These are phyloP conservation scores for Astrephomene gubernaculifera DNA, from an alignment of 139 green algal species.

Conservation along the genomic window DNA sequence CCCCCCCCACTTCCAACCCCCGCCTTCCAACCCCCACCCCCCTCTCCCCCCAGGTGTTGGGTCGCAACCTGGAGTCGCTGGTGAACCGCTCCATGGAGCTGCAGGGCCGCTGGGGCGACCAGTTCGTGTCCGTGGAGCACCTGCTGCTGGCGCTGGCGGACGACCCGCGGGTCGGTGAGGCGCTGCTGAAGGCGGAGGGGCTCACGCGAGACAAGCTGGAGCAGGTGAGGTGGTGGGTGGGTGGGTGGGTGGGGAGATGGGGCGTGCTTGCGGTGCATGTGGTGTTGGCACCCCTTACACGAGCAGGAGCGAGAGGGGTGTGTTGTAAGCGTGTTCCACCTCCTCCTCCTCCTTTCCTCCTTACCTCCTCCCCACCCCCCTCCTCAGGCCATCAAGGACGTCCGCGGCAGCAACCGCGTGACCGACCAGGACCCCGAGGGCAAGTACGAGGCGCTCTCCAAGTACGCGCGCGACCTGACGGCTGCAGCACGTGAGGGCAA, in stretches of 20 bases:
- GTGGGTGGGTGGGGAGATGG: neutral
- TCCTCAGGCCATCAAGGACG: conserved; percentile 64
- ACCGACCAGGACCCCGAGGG: conserved; percentile 93
- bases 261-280: too few relatives aligned
- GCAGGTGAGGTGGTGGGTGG: conserved; percentile 45
- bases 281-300: neutral
- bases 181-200: conserved; percentile 73
- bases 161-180: conserved; percentile 83
- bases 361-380: neutral
- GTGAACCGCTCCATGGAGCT: conserved; percentile 85
- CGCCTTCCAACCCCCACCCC: neutral
- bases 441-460: conserved; percentile 97
- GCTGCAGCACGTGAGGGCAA: conserved; percentile 78
- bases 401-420: conserved; percentile 86
- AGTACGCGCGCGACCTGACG: conserved; percentile 97
- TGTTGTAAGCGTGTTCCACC: neutral
- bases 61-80: conserved; percentile 90
- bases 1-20: too few relatives aligned
- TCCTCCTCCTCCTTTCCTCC: neutral
- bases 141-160: conserved; percentile 88
- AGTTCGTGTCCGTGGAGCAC: conserved; percentile 96
- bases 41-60: conserved; percentile 82
- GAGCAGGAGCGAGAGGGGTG: neutral
- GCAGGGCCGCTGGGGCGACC: conserved; percentile 81
- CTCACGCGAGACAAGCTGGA: conserved; percentile 82